A percentile compares a stretch with the other conserved stretches of the same genome.
Conservation (phyloP, 306 rosid genomes). For the Vicia sativa region DNA sequence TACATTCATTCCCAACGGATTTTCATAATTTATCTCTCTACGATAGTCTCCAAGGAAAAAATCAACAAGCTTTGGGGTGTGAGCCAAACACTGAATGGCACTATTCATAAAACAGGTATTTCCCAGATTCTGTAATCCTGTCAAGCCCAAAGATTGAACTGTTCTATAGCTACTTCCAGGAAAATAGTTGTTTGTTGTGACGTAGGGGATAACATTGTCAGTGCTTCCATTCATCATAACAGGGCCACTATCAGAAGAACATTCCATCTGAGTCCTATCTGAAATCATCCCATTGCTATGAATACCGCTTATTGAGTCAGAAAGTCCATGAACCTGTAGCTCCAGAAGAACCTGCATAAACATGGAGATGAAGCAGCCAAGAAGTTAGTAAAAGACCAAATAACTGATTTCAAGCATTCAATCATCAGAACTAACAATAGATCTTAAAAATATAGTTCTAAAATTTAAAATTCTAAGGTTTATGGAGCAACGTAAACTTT, state of each 20-base stretch:
- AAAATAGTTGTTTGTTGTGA: conserved; percentile 40
- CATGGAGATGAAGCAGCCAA: conserved; percentile 32
- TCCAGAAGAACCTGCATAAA: conserved; percentile 71
- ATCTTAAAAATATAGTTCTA: conserved; percentile 30
- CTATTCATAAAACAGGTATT: conserved; percentile 96
- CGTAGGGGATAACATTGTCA: conserved; percentile 42
- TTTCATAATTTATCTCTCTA: conserved; percentile 75
- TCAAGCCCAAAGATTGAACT: conserved; percentile 66
- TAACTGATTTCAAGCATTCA: neutral
- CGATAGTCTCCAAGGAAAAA: conserved; percentile 77
- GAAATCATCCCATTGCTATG: conserved; percentile 49
- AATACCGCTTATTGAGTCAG: conserved; percentile 47
- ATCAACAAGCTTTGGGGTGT: conserved; percentile 77
- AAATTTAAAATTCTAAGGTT: conserved; percentile 29
- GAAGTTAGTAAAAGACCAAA: conserved; percentile 30
- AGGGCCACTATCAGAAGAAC: conserved; percentile 42
- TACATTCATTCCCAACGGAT: conserved; percentile 89
- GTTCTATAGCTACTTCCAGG: conserved; percentile 51
- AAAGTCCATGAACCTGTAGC: conserved; percentile 71
- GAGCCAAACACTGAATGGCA: conserved; percentile 86
- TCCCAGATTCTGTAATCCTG: conserved; percentile 89
- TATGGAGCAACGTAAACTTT: conserved; percentile 21
- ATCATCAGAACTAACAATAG: conserved; percentile 19
- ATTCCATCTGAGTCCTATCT: conserved; percentile 46
- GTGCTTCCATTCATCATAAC: conserved; percentile 58